Percentiles rank a stretch among this genome's conserved stretches.
These are phyloP conservation scores for Prunus mira DNA, from an alignment of 306 rosid species.

Conservation along the genomic window DNA sequence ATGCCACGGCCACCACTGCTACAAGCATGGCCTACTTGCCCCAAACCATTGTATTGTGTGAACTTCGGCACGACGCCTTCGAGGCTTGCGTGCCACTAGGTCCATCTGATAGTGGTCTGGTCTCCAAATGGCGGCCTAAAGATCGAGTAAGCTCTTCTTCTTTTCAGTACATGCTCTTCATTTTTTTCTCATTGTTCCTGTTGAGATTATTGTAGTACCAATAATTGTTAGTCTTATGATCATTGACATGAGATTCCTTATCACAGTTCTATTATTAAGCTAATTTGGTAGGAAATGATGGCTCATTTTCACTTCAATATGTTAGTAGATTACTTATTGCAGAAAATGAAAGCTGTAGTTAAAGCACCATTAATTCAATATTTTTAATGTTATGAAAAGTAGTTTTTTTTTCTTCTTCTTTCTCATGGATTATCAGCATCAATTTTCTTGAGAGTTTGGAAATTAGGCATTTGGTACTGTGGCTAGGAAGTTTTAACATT, in stretches of 20 bases:
- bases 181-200: neutral
- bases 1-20: conserved; percentile 45
- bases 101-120: conserved; percentile 77
- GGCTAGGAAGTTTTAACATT: neutral
- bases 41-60: conserved; percentile 62
- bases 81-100: conserved; percentile 67
- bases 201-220: neutral
- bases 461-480: neutral
- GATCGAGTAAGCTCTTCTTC: conserved; percentile 56
- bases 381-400: neutral
- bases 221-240: neutral
- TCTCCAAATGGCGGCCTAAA: conserved; percentile 95
- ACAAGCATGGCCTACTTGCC: conserved; percentile 88
- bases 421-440: neutral
- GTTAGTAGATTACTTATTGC: neutral
- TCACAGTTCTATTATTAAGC: neutral
- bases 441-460: neutral
- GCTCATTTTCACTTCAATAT: neutral
- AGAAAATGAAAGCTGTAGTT: neutral
- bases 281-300: neutral
- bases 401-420: neutral
- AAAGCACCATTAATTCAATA: neutral
- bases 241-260: neutral
- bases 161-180: neutral
- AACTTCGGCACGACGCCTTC: conserved; percentile 84